phyloP scores from a whole-genome alignment of 306 rosid genomes.

The Cicer pinnatifidum region DNA sequence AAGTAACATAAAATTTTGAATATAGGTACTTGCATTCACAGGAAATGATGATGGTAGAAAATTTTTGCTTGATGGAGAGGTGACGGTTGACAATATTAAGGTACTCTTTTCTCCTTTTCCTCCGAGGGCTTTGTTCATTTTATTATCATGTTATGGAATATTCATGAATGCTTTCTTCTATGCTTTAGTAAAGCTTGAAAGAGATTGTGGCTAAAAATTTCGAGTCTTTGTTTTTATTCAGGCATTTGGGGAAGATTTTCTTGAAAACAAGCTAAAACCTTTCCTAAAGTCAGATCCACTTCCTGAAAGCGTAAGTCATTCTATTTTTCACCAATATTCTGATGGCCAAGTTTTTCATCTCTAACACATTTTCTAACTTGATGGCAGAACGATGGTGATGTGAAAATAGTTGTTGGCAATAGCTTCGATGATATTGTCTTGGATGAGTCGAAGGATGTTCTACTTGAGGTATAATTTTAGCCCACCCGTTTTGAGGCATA shows the following conservation, averaged over 20 bases:
- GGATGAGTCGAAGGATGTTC: conserved; percentile 97
- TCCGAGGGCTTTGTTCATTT: background rate
- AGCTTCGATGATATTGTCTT: conserved; percentile 88
- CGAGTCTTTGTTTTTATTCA: conserved; percentile 37
- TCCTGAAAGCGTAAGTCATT: conserved; percentile 78
- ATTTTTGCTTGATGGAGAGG: conserved; percentile 71
- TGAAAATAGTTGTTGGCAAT: conserved; percentile 88
- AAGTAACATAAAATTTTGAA: conserved; percentile 22
- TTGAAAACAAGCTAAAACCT: conserved; percentile 89
- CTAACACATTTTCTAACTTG: conserved; percentile 20
- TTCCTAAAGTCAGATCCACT: conserved; percentile 89
- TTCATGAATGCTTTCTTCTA: conserved; percentile 26
- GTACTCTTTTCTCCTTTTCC: conserved; percentile 47
- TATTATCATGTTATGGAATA: conserved; percentile 18
- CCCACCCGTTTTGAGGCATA: conserved; percentile 27
- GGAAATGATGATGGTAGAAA: conserved; percentile 86
- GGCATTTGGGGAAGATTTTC: conserved; percentile 83
- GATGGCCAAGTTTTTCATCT: conserved; percentile 4
- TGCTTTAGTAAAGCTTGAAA: conserved; percentile 18
- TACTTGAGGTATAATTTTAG: conserved; percentile 74
- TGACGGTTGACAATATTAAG: conserved; percentile 70
- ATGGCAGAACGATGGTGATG: conserved; percentile 78
- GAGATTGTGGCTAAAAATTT: conserved; percentile 38
- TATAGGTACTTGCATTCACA: conserved; percentile 78
- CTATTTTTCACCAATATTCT: conserved; percentile 31